These are phyloP conservation scores for Mallotus nudiflorus DNA, from an alignment of 345 rosid species.

Conservation along the genomic window DNA sequence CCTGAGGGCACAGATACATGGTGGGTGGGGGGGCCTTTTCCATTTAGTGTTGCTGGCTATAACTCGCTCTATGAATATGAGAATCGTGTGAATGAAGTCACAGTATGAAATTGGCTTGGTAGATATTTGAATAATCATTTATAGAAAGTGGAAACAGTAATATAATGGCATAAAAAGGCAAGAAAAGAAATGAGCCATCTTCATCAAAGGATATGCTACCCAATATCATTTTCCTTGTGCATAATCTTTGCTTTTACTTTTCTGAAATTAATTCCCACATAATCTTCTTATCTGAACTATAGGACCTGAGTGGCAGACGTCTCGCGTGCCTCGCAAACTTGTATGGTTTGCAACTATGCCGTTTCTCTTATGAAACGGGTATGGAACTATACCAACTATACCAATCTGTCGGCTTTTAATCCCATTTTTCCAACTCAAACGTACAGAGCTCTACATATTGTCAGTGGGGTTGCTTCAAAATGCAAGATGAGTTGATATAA, in stretches of 20 bases:
- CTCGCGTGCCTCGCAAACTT: background rate
- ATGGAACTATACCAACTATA: too few species aligned
- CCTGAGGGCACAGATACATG: background rate
- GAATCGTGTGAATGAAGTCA: constrained; percentile 31
- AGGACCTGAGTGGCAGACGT: constrained; percentile 6
- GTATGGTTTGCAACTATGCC: too few species aligned
- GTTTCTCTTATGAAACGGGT: too few species aligned
- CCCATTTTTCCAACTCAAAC: too few species aligned
- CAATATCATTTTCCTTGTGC: constrained; percentile 9
- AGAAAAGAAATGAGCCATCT: constrained; percentile 14
- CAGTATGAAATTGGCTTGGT: constrained; percentile 15
- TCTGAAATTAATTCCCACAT: background rate
- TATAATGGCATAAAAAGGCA: background rate
- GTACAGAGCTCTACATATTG: too few species aligned
- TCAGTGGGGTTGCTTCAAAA: too few species aligned
- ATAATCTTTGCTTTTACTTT: background rate
- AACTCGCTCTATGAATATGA: constrained; percentile 17
- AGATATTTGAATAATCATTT: background rate
- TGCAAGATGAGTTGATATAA: too few species aligned
- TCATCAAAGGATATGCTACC: background rate
- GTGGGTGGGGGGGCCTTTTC: background rate
- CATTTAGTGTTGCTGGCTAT: constrained; percentile 28
- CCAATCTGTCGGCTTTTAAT: too few species aligned
- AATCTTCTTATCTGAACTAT: background rate
- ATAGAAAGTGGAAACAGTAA: background rate